Evolutionary conservation across 768 basidiomycete species (phyloP).

Genomic region (Boletellus emodensis): DNA sequence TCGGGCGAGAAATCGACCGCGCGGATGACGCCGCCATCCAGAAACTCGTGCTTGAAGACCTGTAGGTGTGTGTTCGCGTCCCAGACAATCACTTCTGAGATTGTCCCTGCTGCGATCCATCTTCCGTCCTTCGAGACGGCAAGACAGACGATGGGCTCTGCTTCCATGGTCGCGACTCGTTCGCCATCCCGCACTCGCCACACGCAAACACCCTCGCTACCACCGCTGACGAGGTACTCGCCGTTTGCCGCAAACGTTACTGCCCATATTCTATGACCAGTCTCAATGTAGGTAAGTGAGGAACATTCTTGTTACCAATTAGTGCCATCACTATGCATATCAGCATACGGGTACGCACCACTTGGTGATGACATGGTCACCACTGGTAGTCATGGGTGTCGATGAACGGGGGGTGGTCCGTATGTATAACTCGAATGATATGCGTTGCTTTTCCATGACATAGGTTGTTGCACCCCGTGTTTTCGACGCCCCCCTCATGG

Average conservation of each 20-base stretch:
- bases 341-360: not conserved
- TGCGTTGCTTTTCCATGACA: not conserved
- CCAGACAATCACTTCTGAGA: not conserved
- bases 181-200: not conserved
- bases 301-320: not conserved
- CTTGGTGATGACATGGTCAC: not conserved
- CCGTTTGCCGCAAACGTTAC: not conserved
- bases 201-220: too few relatives aligned
- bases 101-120: not conserved
- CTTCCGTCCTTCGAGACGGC: too few relatives aligned
- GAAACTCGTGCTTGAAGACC: not conserved
- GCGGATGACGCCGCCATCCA: conserved; percentile 3
- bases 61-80: not conserved
- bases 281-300: not conserved
- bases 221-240: not conserved
- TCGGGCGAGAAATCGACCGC: too few relatives aligned
- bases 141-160: not conserved
- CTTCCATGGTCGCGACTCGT: not conserved
- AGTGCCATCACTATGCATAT: not conserved
- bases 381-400: too few relatives aligned
- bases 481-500: too few relatives aligned
- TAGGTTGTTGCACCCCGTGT: too few relatives aligned
- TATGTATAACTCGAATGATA: too few relatives aligned
- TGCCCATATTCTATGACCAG: not conserved
- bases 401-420: too few relatives aligned